Percentiles rank a stretch among this genome's conserved stretches.
Evolutionary conservation across 305 asterid species (phyloP).

Genomic region (Withania somnifera): DNA sequence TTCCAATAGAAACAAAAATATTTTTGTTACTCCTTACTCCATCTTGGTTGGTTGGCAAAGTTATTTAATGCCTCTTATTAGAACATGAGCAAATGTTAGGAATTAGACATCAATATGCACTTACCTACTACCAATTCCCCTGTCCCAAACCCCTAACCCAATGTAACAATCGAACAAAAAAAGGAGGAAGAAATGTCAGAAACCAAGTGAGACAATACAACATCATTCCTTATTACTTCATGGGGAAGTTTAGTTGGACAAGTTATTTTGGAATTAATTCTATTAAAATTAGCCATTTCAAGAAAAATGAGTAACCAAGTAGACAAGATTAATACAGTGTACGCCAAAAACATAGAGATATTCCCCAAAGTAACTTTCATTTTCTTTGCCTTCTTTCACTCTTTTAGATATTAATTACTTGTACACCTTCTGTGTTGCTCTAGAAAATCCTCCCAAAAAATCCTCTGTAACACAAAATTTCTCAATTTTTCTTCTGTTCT

Average conservation of each 20-base stretch:
- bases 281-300: no score
- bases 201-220: neutral
- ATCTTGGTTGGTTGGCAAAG: neutral
- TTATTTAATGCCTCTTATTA: neutral
- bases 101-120: no score
- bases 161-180: no score
- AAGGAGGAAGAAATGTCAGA: neutral
- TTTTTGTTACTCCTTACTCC: neutral
- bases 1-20: neutral
- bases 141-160: neutral
- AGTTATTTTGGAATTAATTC: no score
- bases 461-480: neutral
- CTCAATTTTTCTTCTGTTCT: neutral
- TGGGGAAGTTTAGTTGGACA: no score
- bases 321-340: neutral
- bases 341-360: neutral
- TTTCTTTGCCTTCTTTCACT: neutral
- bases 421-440: neutral
- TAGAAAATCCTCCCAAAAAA: neutral
- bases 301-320: no score
- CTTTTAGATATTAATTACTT: neutral
- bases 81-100: no score
- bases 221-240: neutral
- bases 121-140: neutral
- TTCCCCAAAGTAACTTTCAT: neutral